Evolutionary conservation across 257 asterid genomes (phyloP), one percentile per base, ranked within the genome.

Genomic region (Fraxinus anomala): DNA sequence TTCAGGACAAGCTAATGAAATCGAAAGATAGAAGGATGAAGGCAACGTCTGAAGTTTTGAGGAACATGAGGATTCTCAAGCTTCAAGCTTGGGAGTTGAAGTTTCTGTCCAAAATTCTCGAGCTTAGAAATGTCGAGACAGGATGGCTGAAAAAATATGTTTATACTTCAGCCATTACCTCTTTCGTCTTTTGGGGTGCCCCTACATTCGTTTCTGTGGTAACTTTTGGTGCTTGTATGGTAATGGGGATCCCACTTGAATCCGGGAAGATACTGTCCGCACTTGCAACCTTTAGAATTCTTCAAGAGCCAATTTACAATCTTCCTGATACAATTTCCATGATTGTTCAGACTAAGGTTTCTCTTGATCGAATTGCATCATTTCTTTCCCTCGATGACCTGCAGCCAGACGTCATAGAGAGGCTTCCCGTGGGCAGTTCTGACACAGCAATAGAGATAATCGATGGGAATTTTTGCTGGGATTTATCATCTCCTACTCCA

Each of bases 61-160:
- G 95, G 85, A 95, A 93, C 85, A 95, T 95, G 98, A 88, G 97
- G 81, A 91, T 92, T 72, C 96, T 95, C 71, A 95, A 92, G 82
- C 96, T 95, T 67, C 99, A 95, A 78, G 94, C 97, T 24, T 92
- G 99, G 99, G 99, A 95, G 82, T 34, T 90, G 89, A 90, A 92
- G 88, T 91, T 92, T 68, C 87, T 92, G 12, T 83, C 92, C 3
- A 95, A 81, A 74, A 90, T 94, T 70, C 61, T 81, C 6, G 96
- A 86, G 24, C 86, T 88, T 30, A 85, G 99, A 74, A 85, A 83
- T 37, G 87, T 65, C 0, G 99, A 95, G 85, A 75, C 88, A 30
- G 88, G 86, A 0, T 95, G 99, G 99, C 86, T 95, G 85, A 86
- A 61, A 37, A 92, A 81, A 68, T 95, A 75, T 79, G 84, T 90